Base-by-base conservation (phyloP, 305 asterid species). In the Fraxinus nigra region DNA sequence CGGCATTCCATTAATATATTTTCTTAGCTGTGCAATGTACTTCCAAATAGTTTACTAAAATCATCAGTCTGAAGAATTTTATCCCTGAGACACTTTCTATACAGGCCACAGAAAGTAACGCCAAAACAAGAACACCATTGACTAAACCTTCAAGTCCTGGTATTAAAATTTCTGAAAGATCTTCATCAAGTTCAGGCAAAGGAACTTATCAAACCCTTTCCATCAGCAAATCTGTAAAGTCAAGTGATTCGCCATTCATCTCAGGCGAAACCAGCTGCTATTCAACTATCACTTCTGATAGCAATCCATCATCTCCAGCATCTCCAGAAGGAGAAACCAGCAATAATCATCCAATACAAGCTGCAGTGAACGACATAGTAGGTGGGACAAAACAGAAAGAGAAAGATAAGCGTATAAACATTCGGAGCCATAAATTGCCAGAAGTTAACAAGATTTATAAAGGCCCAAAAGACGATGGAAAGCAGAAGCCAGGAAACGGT, bases 241-340 rank as follows among this genome's bases (percentile, higher is more conserved):
- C 61, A 9, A 46, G 59, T 3, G 59, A 48, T 14, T 48, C 20
- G 46, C 82, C 33, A 74, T 85, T 40, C 32, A 83, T 70, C 48
- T 88, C 89, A 0, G 90, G 85, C 67, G 86, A 70, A 14, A 83
- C 88, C 72, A 85, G 89, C 84, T 86, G 90, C 84, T 87, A 56
- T 59, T 87, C 89, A 79, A 84, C 91, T 26, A 79, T 84, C 43
- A 82, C 89, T 40, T 85, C 90, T 7, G 92, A 85, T 61, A 88
- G 90, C 88, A 85, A 79, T 22, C 83, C 86, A 6, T 84, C 88
- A 3, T 86, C 92, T 78, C 88, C 90, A 11, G 59, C 59, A 3
- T 48, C 59, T 48, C 20, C 59, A 14, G 86, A 83, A 65, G 86
- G 82, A 82, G 87, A 82, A 69, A 84, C 22, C 79, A 70, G 82